phyloP scores from a whole-genome alignment of 495 filamentous ascomycete species.

The Ramalina intermedia region DNA sequence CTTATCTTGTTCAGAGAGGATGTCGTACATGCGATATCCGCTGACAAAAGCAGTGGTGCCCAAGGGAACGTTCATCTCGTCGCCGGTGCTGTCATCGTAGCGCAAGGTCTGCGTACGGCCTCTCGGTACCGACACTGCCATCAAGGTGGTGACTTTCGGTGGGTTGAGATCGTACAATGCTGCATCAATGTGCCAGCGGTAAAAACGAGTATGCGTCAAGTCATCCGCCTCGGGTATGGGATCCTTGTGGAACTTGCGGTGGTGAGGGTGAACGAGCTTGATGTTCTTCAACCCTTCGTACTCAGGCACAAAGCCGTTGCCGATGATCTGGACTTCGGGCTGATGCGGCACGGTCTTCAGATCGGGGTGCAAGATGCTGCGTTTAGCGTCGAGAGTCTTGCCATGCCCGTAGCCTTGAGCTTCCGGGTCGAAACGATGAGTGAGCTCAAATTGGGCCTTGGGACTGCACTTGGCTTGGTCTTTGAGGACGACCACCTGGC shows the following conservation, averaged over 20 bases:
- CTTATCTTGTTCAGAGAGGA: slow-evolving; percentile 47
- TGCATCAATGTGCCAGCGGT: slow-evolving; percentile 68
- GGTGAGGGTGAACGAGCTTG: slow-evolving; percentile 56
- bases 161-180: slow-evolving; percentile 59
- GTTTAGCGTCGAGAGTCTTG: slow-evolving; percentile 50
- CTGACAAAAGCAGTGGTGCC: slow-evolving; percentile 66
- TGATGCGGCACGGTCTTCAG: slow-evolving; percentile 67
- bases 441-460: slow-evolving; percentile 55
- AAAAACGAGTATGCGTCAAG: slow-evolving; percentile 54
- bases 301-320: slow-evolving; percentile 47
- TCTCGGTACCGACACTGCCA: slow-evolving; percentile 51
- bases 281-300: slow-evolving; percentile 57
- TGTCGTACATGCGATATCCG: slow-evolving; percentile 49
- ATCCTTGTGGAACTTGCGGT: slow-evolving; percentile 56
- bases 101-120: slow-evolving; percentile 49
- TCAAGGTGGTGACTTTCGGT: slow-evolving; percentile 50
- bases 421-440: slow-evolving; percentile 51
- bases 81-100: slow-evolving; percentile 57
- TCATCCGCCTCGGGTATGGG: slow-evolving; percentile 48
- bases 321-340: slow-evolving; percentile 65
- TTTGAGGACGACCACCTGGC: slow-evolving; percentile 56
- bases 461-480: slow-evolving; percentile 45
- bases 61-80: slow-evolving; percentile 51
- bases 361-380: slow-evolving; percentile 59
- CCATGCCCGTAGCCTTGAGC: slow-evolving; percentile 56